A percentile compares a stretch with the other conserved stretches of the same genome.
These are phyloP conservation scores for Alternaria sp. DNA, from an alignment of 2,329 filamentous ascomycete species.

Conservation along the genomic window DNA sequence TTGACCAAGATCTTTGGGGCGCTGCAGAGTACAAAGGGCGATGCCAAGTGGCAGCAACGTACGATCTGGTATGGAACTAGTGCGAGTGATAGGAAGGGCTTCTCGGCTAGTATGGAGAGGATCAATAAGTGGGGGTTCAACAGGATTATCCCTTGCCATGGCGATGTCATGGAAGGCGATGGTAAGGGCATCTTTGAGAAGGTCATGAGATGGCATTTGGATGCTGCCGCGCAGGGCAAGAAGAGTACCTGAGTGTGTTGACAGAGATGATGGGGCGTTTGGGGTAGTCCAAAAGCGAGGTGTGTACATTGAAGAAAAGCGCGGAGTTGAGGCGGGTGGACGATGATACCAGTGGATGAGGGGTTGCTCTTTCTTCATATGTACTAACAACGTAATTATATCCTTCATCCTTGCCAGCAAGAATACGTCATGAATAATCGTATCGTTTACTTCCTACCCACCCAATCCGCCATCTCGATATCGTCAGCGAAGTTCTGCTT, in stretches of 20 bases:
- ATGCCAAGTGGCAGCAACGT: conserved; percentile 70
- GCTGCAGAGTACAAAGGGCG: conserved; percentile 69
- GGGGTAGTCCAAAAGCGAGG: neutral
- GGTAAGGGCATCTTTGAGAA: conserved; percentile 79
- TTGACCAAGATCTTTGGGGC: conserved; percentile 63
- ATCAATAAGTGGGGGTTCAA: conserved; percentile 86
- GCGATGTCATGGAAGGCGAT: conserved; percentile 79
- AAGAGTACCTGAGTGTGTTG: neutral
- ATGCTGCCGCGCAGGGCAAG: conserved; percentile 28
- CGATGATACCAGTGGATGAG: neutral
- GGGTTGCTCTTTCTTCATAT: neutral
- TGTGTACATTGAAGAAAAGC: neutral
- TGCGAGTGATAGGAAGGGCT: conserved; percentile 67
- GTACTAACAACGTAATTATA: neutral
- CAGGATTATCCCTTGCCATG: conserved; percentile 88
- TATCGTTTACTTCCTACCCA: neutral
- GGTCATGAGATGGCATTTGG: conserved; percentile 83
- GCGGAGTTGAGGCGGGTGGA: neutral
- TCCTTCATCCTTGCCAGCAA: neutral
- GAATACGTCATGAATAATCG: neutral
- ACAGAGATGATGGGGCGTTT: neutral
- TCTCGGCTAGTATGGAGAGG: conserved; percentile 70
- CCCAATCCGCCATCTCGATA: neutral
- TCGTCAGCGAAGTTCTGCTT: neutral
- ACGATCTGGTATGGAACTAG: conserved; percentile 80